These are phyloP conservation scores for Verticillium tricorpus DNA, from an alignment of 2,329 filamentous ascomycete species.

Conservation along the genomic window DNA sequence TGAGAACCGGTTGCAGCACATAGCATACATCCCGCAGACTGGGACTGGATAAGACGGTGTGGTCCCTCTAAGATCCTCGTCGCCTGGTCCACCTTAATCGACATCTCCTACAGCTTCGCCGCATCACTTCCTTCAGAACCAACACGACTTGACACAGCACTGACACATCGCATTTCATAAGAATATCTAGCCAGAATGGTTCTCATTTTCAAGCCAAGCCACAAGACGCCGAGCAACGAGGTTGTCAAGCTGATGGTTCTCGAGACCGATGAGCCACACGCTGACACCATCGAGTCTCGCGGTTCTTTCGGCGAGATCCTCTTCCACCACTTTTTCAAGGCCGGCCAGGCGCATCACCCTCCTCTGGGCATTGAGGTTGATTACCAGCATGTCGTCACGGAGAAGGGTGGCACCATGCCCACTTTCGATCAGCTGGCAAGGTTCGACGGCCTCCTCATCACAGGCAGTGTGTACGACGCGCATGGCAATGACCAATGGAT, in stretches of 20 bases:
- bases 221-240: constrained; percentile 2
- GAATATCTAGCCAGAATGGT: background rate
- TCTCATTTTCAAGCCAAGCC: background rate
- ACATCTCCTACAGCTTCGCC: too few relatives aligned
- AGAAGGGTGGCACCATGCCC: constrained; percentile 41
- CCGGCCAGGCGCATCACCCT: constrained; percentile 48
- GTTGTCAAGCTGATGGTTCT: constrained; percentile 44
- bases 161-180: too few relatives aligned
- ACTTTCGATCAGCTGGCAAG: constrained; percentile 47
- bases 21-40: too few relatives aligned
- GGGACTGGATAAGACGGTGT: too few relatives aligned
- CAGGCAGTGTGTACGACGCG: constrained; percentile 65
- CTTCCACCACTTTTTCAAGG: constrained; percentile 43
- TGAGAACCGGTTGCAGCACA: too few relatives aligned
- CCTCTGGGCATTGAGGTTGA: constrained; percentile 49
- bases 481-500: constrained; percentile 73
- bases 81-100: too few relatives aligned
- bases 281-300: constrained; percentile 40
- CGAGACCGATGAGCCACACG: constrained; percentile 53
- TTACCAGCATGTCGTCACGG: constrained; percentile 49
- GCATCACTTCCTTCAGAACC: too few relatives aligned
- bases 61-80: too few relatives aligned
- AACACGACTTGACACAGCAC: too few relatives aligned
- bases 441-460: constrained; percentile 70
- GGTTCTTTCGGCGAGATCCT: constrained; percentile 52